Evolutionary conservation across 495 filamentous ascomycete species (phyloP), one percentile per base, ranked within the genome.

Genomic region (Neohortaea acidophila): DNA sequence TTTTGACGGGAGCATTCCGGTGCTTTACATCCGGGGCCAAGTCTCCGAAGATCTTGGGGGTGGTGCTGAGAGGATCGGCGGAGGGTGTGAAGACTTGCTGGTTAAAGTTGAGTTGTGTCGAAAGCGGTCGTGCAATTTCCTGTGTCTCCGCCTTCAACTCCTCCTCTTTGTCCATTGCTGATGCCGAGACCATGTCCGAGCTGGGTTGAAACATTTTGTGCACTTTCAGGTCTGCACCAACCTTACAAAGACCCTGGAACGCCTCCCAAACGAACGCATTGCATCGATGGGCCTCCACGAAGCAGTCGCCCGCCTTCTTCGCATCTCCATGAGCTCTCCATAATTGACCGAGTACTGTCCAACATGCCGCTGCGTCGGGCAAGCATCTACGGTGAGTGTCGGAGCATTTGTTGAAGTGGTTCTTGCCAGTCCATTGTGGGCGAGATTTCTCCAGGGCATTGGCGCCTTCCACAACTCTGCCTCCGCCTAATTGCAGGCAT

Each of bases 241-340:
- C 67, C 43, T 79, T 70, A 41, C 77, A 80, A 3, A 97, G 62
- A n/a, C 69, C 76, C 14, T 76, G 66, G 56, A 94, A 94, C 0
- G 91, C 91, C 64, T 97, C 89, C 89, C 91, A 96, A 73, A 92
- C 86, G 59, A 96, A 92, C 0, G 89, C 86, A 52, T 94, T 96
- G 25, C 77, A 54, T 57, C 85, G 92, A 35, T 96, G 62, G 6
- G 89, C 77, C 41, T 85, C 81, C 39, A 86, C 81, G 55, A 84
- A 96, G 52, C 72, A 80, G 33, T 80, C 69, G 9, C 84, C 70
- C 21, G 91, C 83, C 51, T 80, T 84, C 46, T 76, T 75, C 43
- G 75, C 66, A 55, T 94, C 81, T 35, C 79, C 75, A 51, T 86
- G 72, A 12, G 72, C 81, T 22, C 79, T 69, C 63, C 80, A 92